Evolutionary conservation across 495 filamentous ascomycete genomes (phyloP).

Genomic region (Lasiosphaeris hirsuta): DNA sequence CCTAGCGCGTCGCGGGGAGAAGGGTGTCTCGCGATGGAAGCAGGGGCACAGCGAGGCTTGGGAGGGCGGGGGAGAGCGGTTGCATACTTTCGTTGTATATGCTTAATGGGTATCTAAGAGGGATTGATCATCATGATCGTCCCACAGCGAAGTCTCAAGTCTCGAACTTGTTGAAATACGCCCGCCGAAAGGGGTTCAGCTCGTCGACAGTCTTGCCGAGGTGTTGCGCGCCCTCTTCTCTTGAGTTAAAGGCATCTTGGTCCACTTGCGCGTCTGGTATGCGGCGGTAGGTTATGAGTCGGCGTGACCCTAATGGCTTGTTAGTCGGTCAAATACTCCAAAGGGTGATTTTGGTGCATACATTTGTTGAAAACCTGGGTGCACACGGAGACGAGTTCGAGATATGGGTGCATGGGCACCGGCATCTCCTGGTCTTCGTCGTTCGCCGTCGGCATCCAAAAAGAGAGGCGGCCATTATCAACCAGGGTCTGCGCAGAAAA

Average conservation of each 20-base stretch:
- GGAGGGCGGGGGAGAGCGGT: not conserved
- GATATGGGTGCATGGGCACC: constrained; percentile 70
- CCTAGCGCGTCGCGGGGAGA: no score
- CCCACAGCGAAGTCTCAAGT: not conserved
- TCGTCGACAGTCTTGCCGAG: constrained; percentile 61
- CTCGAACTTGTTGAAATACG: constrained; percentile 51
- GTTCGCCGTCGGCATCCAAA: constrained; percentile 97
- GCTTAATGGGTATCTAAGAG: constrained; percentile 28
- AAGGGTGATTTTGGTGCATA: constrained; percentile 28
- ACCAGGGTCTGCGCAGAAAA: constrained; percentile 79
- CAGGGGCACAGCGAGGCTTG: not conserved
- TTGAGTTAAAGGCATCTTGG: constrained; percentile 31
- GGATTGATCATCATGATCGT: constrained; percentile 10
- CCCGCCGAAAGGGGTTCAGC: constrained; percentile 74
- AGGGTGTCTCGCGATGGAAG: no score
- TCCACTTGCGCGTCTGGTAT: constrained; percentile 59
- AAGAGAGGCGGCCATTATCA: constrained; percentile 73
- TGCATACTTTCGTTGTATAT: constrained; percentile 26
- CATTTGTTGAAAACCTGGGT: constrained; percentile 87
- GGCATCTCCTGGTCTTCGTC: constrained; percentile 68
- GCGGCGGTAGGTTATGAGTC: constrained; percentile 79
- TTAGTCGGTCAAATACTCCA: not conserved
- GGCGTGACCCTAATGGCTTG: constrained; percentile 64
- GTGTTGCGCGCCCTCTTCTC: constrained; percentile 28
- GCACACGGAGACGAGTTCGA: constrained; percentile 75